phyloP scores from a whole-genome alignment of 1,139 yeast species.

The Lodderomyces parapsilosis region DNA sequence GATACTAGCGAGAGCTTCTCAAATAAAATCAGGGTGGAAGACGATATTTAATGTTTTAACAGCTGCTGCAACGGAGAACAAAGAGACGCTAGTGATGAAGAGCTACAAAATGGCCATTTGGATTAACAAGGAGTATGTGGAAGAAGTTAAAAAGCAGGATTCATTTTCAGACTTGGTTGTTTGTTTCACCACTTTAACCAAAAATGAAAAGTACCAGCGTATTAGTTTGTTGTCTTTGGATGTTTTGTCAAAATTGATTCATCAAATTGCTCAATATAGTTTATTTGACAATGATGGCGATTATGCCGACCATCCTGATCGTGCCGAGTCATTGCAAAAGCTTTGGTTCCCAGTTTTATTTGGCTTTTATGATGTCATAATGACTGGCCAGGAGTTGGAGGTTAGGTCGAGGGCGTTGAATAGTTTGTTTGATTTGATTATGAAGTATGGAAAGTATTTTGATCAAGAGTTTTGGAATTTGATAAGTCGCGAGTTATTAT shows the following conservation, averaged over 20 bases:
- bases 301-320: slow-evolving; percentile 16
- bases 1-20: slow-evolving; percentile 71
- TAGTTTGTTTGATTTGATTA: slow-evolving; percentile 75
- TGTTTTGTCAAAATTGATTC: slow-evolving; percentile 64
- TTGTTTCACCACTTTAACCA: slow-evolving; percentile 78
- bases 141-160: slow-evolving; percentile 67
- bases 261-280: slow-evolving; percentile 50
- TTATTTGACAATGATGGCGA: slow-evolving; percentile 20
- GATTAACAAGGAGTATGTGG: slow-evolving; percentile 62
- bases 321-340: slow-evolving; percentile 42
- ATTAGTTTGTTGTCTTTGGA: slow-evolving; percentile 79
- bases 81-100: slow-evolving; percentile 59
- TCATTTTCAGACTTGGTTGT: slow-evolving; percentile 72
- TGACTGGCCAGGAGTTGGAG: slow-evolving; percentile 93
- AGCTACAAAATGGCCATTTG: slow-evolving; percentile 63
- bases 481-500: slow-evolving; percentile 71
- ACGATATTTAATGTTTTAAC: slow-evolving; percentile 79
- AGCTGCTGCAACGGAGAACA: slow-evolving; percentile 57
- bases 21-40: slow-evolving; percentile 92
- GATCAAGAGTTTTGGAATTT: slow-evolving; percentile 77
- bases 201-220: slow-evolving; percentile 80
- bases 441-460: slow-evolving; percentile 76
- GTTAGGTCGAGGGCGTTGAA: slow-evolving; percentile 88
- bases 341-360: slow-evolving; percentile 81
- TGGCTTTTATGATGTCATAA: slow-evolving; percentile 83